Base-by-base conservation (phyloP, 2,329 filamentous ascomycete genomes). In the Fusarium nelsonii region DNA sequence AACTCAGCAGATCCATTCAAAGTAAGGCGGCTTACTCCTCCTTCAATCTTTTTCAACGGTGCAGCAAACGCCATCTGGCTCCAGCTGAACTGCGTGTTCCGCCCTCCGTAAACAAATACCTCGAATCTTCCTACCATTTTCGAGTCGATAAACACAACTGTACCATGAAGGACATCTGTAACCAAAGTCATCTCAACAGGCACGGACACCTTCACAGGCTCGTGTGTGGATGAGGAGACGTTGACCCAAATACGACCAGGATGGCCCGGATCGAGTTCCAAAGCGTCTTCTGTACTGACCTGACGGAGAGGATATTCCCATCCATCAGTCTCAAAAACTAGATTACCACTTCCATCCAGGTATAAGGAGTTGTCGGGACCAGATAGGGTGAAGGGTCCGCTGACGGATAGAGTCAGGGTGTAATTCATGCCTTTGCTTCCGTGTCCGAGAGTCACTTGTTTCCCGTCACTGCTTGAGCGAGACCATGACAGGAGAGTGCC, bases 61-160 rank as follows among this genome's bases (percentile, higher is more conserved):
- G 63, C 63, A 20, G 65, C 63, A 18, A 65, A 65, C 1, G 63
- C 61, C 54, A 65, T 65, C 12, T 65, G 63, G 26, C 61, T 65
- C 63, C 63, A 65, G 12, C 63, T 65, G 12, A 65, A 65, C 16
- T 44, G 61, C 0, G 63, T 65, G 3, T 65, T 65, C 3, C 63
- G 50, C 0, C 63, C 63, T 1, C 63, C 63, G 10, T 65, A 65
- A 6, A 65, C 54, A 45, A 65, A 65, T 0, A 65, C 63, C 0
- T 65, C 63, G 3, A 65, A 65, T 8, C 63, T 65, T 4, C 63
- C 63, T 1, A 40, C 26, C 12, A 61, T 14, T 1, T 60, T 37
- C 0, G 28, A 36, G 6, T 26, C 9, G 1, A 5, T 30, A 0
- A 61, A 54, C 0, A 28, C 33, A 1, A 65, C 54, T 7, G 63